These are phyloP conservation scores for Nannochloris sp. DNA, from an alignment of 139 green algal genomes.

Conservation along the genomic window DNA sequence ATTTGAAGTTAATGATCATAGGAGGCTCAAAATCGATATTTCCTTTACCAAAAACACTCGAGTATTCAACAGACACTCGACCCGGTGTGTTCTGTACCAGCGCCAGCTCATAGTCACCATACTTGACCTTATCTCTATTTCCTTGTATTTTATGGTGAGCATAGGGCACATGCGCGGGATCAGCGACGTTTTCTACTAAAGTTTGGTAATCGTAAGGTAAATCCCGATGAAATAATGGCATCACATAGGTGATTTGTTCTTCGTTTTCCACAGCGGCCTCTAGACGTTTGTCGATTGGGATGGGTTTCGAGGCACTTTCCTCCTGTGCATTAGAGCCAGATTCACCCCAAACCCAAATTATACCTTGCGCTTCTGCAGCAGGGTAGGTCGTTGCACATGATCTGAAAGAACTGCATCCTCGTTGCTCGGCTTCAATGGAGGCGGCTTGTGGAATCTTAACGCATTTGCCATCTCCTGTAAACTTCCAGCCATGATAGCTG, in stretches of 20 bases:
- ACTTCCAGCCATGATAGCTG: constrained; percentile 5
- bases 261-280: background rate
- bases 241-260: background rate
- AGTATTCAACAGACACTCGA: background rate
- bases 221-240: constrained; percentile 19
- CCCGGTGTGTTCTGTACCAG: background rate
- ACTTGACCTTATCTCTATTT: constrained; percentile 3
- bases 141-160: constrained; percentile 50
- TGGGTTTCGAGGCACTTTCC: background rate
- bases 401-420: background rate
- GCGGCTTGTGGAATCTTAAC: constrained; percentile 2
- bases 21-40: background rate
- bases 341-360: constrained; percentile 14
- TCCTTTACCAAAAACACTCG: background rate
- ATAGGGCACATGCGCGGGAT: constrained; percentile 63
- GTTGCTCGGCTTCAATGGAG: background rate
- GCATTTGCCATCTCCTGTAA: background rate
- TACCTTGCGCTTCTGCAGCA: background rate
- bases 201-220: constrained; percentile 31
- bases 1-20: background rate
- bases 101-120: background rate
- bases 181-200: constrained; percentile 60
- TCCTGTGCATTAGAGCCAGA: background rate
- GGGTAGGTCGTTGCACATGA: background rate
- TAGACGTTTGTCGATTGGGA: background rate